Evolutionary conservation across 2,329 filamentous ascomycete species (phyloP), one percentile per base, ranked within the genome.

Genomic region (Ophiostoma sp.): DNA sequence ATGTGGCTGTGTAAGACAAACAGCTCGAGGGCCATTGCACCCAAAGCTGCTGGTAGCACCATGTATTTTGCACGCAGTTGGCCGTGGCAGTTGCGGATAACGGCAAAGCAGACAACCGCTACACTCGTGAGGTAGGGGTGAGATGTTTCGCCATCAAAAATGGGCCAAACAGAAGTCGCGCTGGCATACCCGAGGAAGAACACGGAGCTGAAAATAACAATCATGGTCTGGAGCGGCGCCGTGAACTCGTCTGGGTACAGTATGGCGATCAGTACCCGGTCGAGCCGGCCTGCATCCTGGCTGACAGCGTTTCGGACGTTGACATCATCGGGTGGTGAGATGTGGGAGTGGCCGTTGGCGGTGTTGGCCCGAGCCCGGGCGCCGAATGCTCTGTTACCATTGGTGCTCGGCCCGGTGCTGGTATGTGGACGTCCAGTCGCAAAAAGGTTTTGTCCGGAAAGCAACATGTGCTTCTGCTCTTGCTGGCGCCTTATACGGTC

Each of bases 1-100:
- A 90, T 83, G 78, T 92, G 90, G 78, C 86, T 86, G 76, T 90
- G 88, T 50, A 91, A 80, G 6, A 89, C 82, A 75, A 88, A 90
- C 0, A 87, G 86, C 79, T 91, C 89, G 0, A 90, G 83, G 0
- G 88, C 88, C 73, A 85, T 86, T 6, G 82, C 82, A 1, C 90
- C 89, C 2, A 91, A 79, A 81, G 84, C 87, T 0, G 87, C 85
- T 36, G 88, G 88, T 1, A 84, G 75, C 1, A 75, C 77, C 17
- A 86, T 84, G 76, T 87, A 81, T 57, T 82, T 80, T 8, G 82
- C 83, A 7, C 85, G 81, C 11, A 87, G 79, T 0, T 76, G 66
- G 0, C 77, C 75, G 71, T 83, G 81, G 4, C 81, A 80, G 76
- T 89, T 90, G 42, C 89, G 84, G 2, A 91, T 78, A 4, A 84